Evolutionary conservation across 164 flowering plant species (phyloP).

Genomic region (Magnolia changhungtana): DNA sequence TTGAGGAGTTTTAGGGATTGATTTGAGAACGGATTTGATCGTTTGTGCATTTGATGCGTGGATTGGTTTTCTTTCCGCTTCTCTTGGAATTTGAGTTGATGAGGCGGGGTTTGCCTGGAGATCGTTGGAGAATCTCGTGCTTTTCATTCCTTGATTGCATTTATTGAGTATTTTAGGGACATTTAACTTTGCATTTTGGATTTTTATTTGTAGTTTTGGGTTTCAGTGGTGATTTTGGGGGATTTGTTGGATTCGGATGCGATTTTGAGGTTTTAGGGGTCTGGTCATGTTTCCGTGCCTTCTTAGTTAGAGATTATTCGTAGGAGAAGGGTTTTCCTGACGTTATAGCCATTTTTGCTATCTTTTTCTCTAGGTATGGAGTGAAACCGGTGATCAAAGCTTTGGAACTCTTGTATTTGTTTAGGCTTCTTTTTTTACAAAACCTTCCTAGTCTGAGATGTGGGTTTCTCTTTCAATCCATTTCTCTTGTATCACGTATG

Average conservation of each 20-base stretch:
- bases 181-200: not conserved
- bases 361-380: not conserved
- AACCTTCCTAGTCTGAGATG: too few species aligned
- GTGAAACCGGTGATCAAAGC: not conserved
- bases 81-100: not conserved
- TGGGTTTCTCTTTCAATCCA: too few species aligned
- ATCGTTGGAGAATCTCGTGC: too few species aligned
- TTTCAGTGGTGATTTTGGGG: not conserved
- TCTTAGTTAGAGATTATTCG: not conserved
- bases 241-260: not conserved
- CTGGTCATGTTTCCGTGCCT: not conserved
- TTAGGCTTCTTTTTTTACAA: too few species aligned
- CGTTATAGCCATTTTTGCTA: not conserved
- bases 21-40: not conserved
- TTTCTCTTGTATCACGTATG: too few species aligned
- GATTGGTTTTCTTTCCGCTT: not conserved
- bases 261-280: not conserved
- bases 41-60: not conserved
- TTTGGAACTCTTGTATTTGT: not conserved
- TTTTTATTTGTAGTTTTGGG: not conserved
- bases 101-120: not conserved
- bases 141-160: too few species aligned
- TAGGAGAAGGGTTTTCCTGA: not conserved
- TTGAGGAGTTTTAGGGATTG: not conserved
- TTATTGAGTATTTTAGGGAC: too few species aligned